Base-by-base conservation (phyloP, 768 basidiomycete species). In the Mycena indigotica region DNA sequence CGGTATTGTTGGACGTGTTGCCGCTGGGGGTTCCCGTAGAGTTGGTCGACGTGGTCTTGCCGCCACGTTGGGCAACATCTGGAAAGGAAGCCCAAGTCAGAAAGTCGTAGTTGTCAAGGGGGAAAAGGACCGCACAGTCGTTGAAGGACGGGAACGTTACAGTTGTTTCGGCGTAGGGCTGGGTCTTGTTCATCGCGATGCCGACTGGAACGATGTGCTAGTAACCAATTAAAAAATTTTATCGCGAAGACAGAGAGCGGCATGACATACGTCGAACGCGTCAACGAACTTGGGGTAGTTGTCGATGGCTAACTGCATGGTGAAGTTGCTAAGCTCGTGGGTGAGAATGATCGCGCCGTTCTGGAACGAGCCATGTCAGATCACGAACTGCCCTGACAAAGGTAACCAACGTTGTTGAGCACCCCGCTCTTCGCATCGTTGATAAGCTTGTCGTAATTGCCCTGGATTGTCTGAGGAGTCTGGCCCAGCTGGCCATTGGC, bases 311-410 rank as follows among this genome's bases (percentile, higher is more conserved):
- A 81, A 75, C n/a, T 68, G 64, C 85, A 87, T 85, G 3, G 85
- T 86, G 58, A 73, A 84, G 58, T 82, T 83, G 65, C 82, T 81
- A 56, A 86, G 64, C 56, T 87, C 85, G 56, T 87, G 85, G 3
- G 80, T 79, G 16, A 63, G 57, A 26, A 63, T 63, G 52, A 63
- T 63, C 40, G 62, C 57, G 30, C 62, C 62, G 15, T 17, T 21
- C 61, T 62, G 28, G 25, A 50, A 30, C 12, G 4, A 40, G 3
- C 10, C 17, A 35, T 8, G 32, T 35, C 8, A 8, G 32, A 16
- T 12, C 17, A 26, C 28, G 29, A 51, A 30, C 15, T 30, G 5
- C 10, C 5, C 15, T 30, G 12, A 29, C 5, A 21, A 26, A 46
- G 21, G 15, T 15, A 5, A 57, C 61, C 32, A 24, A 58, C 61